Evolutionary conservation across 257 asterid genomes (phyloP).

Genomic region (Nemophila menziesii): DNA sequence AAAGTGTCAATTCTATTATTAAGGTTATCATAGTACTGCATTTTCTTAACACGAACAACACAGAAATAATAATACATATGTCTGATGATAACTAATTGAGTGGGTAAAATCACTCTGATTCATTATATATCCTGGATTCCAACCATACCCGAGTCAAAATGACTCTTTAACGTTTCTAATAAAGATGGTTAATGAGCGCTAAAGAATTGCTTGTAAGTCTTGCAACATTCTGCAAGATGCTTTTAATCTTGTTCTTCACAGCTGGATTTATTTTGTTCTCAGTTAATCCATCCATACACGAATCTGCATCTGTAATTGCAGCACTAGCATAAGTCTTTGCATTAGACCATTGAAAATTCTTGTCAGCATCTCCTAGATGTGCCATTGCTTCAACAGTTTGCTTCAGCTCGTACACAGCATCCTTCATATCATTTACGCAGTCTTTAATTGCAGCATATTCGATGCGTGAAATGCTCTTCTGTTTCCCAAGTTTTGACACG

Average conservation of each 20-base stretch:
- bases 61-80: too few species aligned
- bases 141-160: too few species aligned
- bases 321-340: constrained; percentile 76
- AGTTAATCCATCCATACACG: constrained; percentile 44
- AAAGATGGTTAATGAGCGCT: constrained; percentile 56
- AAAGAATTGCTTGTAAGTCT: constrained; percentile 45
- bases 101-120: too few species aligned
- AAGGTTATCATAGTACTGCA: too few species aligned
- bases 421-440: constrained; percentile 50
- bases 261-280: constrained; percentile 15
- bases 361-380: constrained; percentile 26
- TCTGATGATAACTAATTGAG: too few species aligned
- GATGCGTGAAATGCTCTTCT: constrained; percentile 15
- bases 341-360: constrained; percentile 42
- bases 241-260: constrained; percentile 27
- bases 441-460: constrained; percentile 39
- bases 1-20: too few species aligned
- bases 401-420: constrained; percentile 45
- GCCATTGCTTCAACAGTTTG: constrained; percentile 35
- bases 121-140: too few species aligned
- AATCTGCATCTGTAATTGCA: constrained; percentile 64
- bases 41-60: too few species aligned
- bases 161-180: too few species aligned
- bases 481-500: constrained; percentile 15
- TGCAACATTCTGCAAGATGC: constrained; percentile 18